Evolutionary conservation across 2,329 filamentous ascomycete species (phyloP).

Genomic region (Clarireedia hainanense): DNA sequence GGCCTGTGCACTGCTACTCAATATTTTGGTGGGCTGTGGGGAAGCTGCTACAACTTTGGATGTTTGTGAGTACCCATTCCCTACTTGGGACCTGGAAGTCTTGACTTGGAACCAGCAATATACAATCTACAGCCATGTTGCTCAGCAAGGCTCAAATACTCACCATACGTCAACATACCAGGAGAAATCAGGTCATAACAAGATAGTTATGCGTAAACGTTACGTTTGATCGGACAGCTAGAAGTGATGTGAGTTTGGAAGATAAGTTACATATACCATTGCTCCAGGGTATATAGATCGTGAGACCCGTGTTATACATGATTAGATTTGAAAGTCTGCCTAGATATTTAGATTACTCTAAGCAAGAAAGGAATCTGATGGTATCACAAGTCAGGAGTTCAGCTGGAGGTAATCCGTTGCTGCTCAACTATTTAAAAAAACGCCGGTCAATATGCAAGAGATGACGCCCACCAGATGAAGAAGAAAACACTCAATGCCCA

Average conservation of each 20-base stretch:
- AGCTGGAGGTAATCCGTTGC: not conserved
- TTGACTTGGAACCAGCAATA: too few species aligned
- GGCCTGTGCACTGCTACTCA: not conserved
- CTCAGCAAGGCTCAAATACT: too few species aligned
- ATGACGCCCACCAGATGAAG: slow-evolving; percentile 17
- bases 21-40: not conserved
- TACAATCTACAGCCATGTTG: too few species aligned
- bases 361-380: slow-evolving; percentile 1
- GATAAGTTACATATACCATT: too few species aligned
- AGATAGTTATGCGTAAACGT: too few species aligned
- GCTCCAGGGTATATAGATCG: not conserved
- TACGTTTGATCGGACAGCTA: too few species aligned
- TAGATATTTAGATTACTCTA: not conserved
- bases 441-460: slow-evolving; percentile 12
- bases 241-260: too few species aligned
- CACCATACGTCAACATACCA: too few species aligned
- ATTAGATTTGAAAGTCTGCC: not conserved
- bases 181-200: too few species aligned
- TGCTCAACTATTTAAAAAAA: slow-evolving; percentile 9
- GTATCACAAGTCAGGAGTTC: slow-evolving; percentile 4
- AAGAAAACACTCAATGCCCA: slow-evolving; percentile 10
- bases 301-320: not conserved
- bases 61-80: too few species aligned
- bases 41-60: too few species aligned
- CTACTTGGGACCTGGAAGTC: too few species aligned